Evolutionary conservation across 2,329 filamentous ascomycete species (phyloP).

Genomic region (Colletotrichum sp.): DNA sequence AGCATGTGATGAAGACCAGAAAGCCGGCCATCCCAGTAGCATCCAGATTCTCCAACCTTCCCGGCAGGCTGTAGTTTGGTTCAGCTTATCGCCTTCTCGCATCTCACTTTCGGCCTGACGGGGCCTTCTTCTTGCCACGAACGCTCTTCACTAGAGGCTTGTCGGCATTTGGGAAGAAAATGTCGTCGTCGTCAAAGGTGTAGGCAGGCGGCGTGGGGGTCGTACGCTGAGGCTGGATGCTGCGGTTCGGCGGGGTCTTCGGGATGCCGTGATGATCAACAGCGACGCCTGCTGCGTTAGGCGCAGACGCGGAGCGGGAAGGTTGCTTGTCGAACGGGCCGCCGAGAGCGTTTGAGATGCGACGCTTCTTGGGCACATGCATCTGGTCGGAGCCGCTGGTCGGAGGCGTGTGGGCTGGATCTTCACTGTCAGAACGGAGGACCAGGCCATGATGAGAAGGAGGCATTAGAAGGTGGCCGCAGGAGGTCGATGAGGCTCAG

Average conservation of each 20-base stretch:
- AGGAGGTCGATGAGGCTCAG: neutral
- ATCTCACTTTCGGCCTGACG: neutral
- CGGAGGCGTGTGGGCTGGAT: neutral
- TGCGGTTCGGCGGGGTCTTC: neutral
- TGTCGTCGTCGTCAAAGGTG: constrained; percentile 8
- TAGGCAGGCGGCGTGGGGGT: constrained; percentile 1
- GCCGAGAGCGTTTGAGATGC: neutral
- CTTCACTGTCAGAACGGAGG: neutral
- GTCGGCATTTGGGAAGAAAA: constrained; percentile 1
- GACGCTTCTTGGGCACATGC: neutral
- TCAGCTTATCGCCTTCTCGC: neutral
- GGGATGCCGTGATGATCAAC: neutral
- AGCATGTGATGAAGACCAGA: neutral
- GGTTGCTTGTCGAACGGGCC: neutral
- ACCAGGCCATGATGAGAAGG: neutral
- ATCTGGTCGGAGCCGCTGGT: neutral
- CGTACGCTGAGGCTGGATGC: neutral
- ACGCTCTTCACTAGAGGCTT: neutral
- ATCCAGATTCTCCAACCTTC: neutral
- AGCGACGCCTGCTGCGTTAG: neutral
- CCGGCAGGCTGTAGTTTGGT: neutral
- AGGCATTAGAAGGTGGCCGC: neutral
- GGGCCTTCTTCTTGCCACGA: neutral
- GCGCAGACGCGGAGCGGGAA: neutral
- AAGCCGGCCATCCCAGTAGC: neutral